phyloP scores from a whole-genome alignment of 345 rosid species.

The Toxicodendron radicans region DNA sequence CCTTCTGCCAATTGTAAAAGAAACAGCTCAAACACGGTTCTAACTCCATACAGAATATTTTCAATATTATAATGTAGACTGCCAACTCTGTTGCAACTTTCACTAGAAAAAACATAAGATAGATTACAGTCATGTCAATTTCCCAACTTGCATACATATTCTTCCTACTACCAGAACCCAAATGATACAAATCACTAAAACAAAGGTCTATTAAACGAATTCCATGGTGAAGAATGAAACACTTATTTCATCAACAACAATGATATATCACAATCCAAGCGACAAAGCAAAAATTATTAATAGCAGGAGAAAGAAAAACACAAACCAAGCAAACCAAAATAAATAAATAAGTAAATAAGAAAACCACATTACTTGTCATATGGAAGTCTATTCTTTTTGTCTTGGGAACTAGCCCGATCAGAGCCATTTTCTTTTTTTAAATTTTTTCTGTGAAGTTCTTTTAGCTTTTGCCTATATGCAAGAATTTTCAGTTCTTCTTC shows the following conservation, averaged over 20 bases:
- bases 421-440: slow-evolving; percentile 46
- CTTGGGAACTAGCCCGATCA: slow-evolving; percentile 35
- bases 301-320: neutral
- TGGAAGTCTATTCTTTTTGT: slow-evolving; percentile 46
- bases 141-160: neutral
- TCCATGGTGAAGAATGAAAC: neutral
- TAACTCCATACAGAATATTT: neutral
- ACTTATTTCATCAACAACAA: neutral
- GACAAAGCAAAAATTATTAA: neutral
- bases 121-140: neutral
- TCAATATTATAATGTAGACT: neutral
- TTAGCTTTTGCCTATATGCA: slow-evolving; percentile 59
- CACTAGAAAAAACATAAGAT: neutral
- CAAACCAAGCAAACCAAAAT: neutral
- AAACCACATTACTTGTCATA: slow-evolving; percentile 56
- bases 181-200: neutral
- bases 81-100: neutral
- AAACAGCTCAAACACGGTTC: neutral
- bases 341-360: neutral
- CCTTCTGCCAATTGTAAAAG: neutral
- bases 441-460: slow-evolving; percentile 59
- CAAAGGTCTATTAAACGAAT: neutral
- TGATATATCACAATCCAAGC: too few relatives aligned
- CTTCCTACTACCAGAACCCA: too few relatives aligned
- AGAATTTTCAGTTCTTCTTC: slow-evolving; percentile 60